Conservation (phyloP, 2,329 filamentous ascomycete genomes). For the Gyromitra esculenta region DNA sequence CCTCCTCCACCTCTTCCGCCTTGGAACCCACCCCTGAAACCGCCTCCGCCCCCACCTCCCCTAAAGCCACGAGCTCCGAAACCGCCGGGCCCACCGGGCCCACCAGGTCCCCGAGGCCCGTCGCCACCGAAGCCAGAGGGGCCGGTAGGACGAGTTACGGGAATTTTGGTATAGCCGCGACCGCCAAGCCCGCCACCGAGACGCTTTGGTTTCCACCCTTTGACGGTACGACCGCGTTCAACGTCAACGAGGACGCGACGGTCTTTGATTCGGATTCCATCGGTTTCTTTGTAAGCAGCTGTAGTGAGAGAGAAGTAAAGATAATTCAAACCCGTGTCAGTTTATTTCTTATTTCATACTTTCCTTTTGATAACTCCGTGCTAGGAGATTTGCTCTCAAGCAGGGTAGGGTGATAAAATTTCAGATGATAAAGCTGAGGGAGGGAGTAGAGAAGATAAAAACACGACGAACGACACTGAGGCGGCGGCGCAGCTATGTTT, state of each 20-base stretch:
- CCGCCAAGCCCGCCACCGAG: conserved; percentile 92
- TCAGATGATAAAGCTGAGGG: conserved; percentile 26
- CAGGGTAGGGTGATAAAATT: conserved; percentile 28
- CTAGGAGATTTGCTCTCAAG: conserved; percentile 36
- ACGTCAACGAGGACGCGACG: conserved; percentile 93
- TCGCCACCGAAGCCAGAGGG: conserved; percentile 68
- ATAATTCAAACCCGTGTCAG: conserved; percentile 73
- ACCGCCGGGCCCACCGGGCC: conserved; percentile 70
- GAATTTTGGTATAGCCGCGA: conserved; percentile 87
- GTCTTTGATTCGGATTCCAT: conserved; percentile 92
- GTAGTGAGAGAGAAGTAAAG: conserved; percentile 62
- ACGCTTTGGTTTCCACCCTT: conserved; percentile 89
- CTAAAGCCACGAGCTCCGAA: conserved; percentile 62
- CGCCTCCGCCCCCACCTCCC: conserved; percentile 66
- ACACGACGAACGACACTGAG: conserved; percentile 46
- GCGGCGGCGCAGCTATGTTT: conserved; percentile 47
- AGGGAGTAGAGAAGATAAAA: conserved; percentile 51
- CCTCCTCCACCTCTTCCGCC: conserved; percentile 57
- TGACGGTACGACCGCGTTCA: conserved; percentile 91
- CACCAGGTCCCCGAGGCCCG: conserved; percentile 67
- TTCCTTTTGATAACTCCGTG: conserved; percentile 49
- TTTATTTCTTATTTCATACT: conserved; percentile 60
- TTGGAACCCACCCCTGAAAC: conserved; percentile 63
- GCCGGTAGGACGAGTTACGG: conserved; percentile 75
- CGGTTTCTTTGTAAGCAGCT: conserved; percentile 90